Base-by-base conservation (phyloP, 1,284 basidiomycete genomes). In the Moesziomyces sp. region DNA sequence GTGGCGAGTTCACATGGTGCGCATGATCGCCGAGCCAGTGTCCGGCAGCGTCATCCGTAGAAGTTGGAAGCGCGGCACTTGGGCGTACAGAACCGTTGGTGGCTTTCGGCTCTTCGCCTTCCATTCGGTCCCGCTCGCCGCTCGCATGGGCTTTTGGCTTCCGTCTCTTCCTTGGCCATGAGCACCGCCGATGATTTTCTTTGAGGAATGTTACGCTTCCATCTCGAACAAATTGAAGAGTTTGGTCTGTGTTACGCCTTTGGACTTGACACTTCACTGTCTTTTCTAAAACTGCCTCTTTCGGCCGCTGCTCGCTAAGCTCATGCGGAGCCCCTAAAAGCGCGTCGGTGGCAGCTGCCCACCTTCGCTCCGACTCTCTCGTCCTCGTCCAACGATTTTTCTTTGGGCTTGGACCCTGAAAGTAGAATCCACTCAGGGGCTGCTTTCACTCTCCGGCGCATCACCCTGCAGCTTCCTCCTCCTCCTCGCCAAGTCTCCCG, bases 351-450 rank as follows among this genome's bases (percentile, higher is more conserved):
- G 52, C 59, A 61, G 59, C 59, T 61, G 59, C 55, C 26, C 26
- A 28, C 26, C 26, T 28, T 7, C 11, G 30, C 30, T 34, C 3
- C 13, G 1, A 5, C 11, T 13, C 30, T 28, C 6, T 28, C 30
- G 11, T 10, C 13, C 2, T 34, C 11, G 10, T 34, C 30, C 30
- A 10, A 30, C 30, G 6, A 2, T 30, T 34, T 34, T 38, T 28
- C 6, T 28, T 28, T 9, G 38, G 2, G 21, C 18, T 45, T 61
- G 52, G 52, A 61, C 58, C 58, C 58, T 60, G 51, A 49, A 40
- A 18, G 56, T 61, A 55, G 48, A 61, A 55, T 55, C 49, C 38
- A 55, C 52, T 51, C 49, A 58, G 43, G 48, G 30, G 48, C 35
- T 21, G 16, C 18, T 21, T 53, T 46, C 52, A 46, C 52, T 53